Evolutionary conservation across 352 stramenopile species (phyloP).

Genomic region (Aphanomyces stellatus): DNA sequence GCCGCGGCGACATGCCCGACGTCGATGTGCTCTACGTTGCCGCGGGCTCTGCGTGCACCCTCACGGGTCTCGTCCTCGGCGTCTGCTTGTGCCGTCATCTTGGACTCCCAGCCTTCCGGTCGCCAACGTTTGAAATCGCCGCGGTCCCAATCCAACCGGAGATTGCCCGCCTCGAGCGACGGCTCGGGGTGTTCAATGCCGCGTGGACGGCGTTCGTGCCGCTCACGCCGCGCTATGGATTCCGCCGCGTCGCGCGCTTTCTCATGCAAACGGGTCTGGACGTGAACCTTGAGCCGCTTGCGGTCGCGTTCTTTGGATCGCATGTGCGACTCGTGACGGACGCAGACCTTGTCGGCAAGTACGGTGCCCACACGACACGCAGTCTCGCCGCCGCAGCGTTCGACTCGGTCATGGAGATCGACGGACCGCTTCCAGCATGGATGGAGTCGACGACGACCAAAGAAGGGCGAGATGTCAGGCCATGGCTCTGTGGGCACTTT

Average conservation of each 20-base stretch:
- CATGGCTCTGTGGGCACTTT: constrained; percentile 18
- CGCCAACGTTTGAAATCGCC: not conserved
- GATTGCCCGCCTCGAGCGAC: not conserved
- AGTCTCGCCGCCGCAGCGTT: constrained; percentile 3
- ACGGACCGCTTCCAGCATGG: not conserved
- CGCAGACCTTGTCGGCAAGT: constrained; percentile 11
- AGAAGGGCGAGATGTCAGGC: not conserved
- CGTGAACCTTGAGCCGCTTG: constrained; percentile 11
- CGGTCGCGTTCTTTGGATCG: not conserved
- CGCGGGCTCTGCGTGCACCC: constrained; percentile 1
- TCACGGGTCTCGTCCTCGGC: constrained; percentile 14
- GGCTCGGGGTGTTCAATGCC: not conserved
- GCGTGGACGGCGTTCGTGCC: not conserved
- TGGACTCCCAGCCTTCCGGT: not conserved
- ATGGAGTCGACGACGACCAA: too few relatives aligned
- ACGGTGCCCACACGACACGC: not conserved
- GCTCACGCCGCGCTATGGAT: not conserved
- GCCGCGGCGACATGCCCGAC: not conserved
- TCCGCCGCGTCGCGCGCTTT: not conserved
- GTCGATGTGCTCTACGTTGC: constrained; percentile 4
- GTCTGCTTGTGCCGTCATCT: not conserved
- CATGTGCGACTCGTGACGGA: not conserved
- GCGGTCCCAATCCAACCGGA: constrained; percentile 7
- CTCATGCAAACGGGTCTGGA: not conserved
- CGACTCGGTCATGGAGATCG: not conserved